Evolutionary conservation across 768 basidiomycete species (phyloP).

Genomic region (Coprinopsis cinerea): DNA sequence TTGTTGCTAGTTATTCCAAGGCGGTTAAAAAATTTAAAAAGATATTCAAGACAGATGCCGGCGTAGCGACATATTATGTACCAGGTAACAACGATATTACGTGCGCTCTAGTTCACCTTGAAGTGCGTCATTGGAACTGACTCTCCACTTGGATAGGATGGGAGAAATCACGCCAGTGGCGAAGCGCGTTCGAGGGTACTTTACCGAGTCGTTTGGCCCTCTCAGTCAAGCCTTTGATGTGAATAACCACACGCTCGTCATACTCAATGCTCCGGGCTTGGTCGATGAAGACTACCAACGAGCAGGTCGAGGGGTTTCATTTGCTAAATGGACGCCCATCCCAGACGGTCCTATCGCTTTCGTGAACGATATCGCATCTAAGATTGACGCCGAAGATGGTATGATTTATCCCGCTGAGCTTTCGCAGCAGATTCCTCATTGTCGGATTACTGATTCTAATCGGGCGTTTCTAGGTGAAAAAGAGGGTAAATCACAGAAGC

Average conservation of each 20-base stretch:
- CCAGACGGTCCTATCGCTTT: conserved; percentile 55
- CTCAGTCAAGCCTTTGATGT: conserved; percentile 57
- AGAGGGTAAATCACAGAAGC: conserved; percentile 24
- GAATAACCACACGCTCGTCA: conserved; percentile 66
- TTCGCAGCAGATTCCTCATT: no score
- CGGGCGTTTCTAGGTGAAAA: conserved; percentile 15
- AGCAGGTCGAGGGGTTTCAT: conserved; percentile 41
- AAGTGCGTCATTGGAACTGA: neutral
- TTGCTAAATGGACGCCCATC: conserved; percentile 50
- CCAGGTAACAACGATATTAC: conserved; percentile 84
- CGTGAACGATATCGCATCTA: conserved; percentile 36
- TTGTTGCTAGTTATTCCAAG: conserved; percentile 56
- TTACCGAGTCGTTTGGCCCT: conserved; percentile 58
- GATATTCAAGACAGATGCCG: conserved; percentile 44
- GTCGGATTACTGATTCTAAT: no score
- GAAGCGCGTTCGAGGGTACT: conserved; percentile 51
- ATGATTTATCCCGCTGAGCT: no score
- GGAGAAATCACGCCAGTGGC: conserved; percentile 48
- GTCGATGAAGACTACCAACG: conserved; percentile 79
- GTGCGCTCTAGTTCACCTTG: conserved; percentile 25
- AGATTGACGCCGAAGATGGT: no score
- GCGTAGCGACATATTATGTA: conserved; percentile 46
- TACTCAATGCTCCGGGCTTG: conserved; percentile 71
- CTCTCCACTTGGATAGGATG: conserved; percentile 32
- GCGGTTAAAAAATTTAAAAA: conserved; percentile 58